These are phyloP conservation scores for Croton laevigatus DNA, from an alignment of 441 rosid species.

Conservation along the genomic window DNA sequence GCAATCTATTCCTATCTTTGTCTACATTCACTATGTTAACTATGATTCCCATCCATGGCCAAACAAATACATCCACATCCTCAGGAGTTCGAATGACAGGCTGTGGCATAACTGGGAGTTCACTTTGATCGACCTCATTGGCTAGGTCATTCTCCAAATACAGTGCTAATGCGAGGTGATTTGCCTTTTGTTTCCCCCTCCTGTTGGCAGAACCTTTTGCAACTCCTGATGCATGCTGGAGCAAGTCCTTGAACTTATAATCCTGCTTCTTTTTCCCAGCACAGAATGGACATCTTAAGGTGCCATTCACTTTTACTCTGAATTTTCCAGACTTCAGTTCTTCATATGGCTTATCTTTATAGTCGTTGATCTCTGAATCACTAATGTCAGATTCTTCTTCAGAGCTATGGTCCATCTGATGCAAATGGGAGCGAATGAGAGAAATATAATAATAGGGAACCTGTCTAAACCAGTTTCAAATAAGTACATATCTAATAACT, in stretches of 20 bases:
- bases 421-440: neutral
- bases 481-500: neutral
- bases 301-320: constrained; percentile 61
- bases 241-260: constrained; percentile 70
- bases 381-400: constrained; percentile 75
- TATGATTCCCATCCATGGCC: constrained; percentile 85
- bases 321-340: constrained; percentile 40
- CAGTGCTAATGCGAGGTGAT: constrained; percentile 68
- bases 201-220: constrained; percentile 69
- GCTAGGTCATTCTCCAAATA: constrained; percentile 60
- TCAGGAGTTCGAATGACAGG: constrained; percentile 29
- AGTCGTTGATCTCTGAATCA: constrained; percentile 62
- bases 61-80: constrained; percentile 49
- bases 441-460: neutral
- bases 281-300: constrained; percentile 77
- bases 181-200: constrained; percentile 69
- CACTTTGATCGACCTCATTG: constrained; percentile 38
- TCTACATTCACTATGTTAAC: constrained; percentile 34
- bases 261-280: constrained; percentile 81
- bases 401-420: constrained; percentile 54
- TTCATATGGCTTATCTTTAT: constrained; percentile 56
- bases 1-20: constrained; percentile 22
- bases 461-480: neutral
- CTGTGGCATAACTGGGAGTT: constrained; percentile 25
- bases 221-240: constrained; percentile 83